phyloP scores from a whole-genome alignment of 768 basidiomycete genomes.

The Artomyces pyxidatus region DNA sequence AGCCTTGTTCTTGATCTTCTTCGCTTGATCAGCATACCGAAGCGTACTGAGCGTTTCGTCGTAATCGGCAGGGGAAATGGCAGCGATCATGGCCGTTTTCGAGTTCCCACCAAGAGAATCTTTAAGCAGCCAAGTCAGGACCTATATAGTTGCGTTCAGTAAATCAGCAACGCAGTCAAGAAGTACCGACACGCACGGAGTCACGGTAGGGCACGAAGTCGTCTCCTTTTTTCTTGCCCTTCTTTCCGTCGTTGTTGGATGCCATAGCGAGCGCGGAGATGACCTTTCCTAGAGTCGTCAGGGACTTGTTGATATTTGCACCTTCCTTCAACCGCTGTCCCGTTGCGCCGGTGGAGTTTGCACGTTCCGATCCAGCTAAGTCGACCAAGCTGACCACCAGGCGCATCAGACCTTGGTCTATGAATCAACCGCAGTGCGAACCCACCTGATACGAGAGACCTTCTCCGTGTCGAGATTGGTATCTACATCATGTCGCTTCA shows the following conservation, averaged over 20 bases:
- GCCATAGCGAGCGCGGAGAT: conserved; percentile 77
- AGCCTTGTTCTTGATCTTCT: conserved; percentile 99
- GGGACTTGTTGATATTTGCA: conserved; percentile 96
- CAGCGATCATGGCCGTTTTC: conserved; percentile 99
- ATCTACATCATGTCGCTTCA: conserved; percentile 77
- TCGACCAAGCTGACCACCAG: conserved; percentile 69
- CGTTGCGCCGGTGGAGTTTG: conserved; percentile 96
- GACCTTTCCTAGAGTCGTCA: conserved; percentile 97
- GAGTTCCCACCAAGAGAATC: conserved; percentile 96
- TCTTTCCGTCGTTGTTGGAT: conserved; percentile 46
- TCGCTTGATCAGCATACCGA: conserved; percentile 96
- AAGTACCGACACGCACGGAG: conserved; percentile 51
- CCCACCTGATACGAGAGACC: conserved; percentile 92
- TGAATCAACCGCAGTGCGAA: not conserved
- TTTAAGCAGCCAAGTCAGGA: conserved; percentile 96
- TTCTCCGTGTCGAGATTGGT: conserved; percentile 95
- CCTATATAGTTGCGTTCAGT: conserved; percentile 34
- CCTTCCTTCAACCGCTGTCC: conserved; percentile 95
- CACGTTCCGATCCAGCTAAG: conserved; percentile 93
- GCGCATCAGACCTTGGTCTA: not conserved
- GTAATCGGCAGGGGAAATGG: conserved; percentile 97
- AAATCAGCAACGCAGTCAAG: not conserved
- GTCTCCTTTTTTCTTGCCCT: conserved; percentile 80
- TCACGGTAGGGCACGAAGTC: conserved; percentile 98
- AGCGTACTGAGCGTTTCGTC: conserved; percentile 96